These are phyloP conservation scores for Leishmania turanica DNA, from an alignment of 208 protist species.

Conservation along the genomic window DNA sequence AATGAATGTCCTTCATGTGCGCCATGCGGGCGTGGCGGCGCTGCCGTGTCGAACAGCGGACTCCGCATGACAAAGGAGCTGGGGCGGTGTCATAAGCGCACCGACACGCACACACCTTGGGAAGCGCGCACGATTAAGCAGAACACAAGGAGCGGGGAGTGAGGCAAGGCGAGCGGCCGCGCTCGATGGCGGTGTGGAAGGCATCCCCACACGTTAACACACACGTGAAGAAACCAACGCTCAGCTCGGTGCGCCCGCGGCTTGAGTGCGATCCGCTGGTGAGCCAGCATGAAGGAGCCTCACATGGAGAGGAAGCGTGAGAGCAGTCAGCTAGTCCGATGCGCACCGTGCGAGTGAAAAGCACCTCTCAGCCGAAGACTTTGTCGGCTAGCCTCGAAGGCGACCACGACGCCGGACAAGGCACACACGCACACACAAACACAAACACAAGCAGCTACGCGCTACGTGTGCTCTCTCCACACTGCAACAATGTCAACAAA, in stretches of 20 bases:
- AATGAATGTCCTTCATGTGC: neutral
- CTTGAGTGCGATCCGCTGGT: neutral
- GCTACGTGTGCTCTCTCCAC: neutral
- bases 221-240: neutral
- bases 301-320: neutral
- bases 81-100: neutral
- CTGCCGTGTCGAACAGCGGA: neutral
- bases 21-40: neutral
- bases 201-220: neutral
- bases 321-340: neutral
- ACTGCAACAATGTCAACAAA: neutral
- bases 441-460: neutral
- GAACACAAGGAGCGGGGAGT: neutral
- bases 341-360: neutral
- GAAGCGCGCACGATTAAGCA: neutral
- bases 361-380: neutral
- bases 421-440: neutral
- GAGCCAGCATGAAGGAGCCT: neutral
- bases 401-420: neutral
- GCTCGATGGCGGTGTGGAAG: neutral
- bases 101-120: neutral
- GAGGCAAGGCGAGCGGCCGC: neutral
- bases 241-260: neutral
- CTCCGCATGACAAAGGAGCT: neutral
- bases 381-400: neutral